Percentiles rank a stretch among this genome's conserved stretches.
Conservation (phyloP, 75 land plant species). For the Larix kaempferi region DNA sequence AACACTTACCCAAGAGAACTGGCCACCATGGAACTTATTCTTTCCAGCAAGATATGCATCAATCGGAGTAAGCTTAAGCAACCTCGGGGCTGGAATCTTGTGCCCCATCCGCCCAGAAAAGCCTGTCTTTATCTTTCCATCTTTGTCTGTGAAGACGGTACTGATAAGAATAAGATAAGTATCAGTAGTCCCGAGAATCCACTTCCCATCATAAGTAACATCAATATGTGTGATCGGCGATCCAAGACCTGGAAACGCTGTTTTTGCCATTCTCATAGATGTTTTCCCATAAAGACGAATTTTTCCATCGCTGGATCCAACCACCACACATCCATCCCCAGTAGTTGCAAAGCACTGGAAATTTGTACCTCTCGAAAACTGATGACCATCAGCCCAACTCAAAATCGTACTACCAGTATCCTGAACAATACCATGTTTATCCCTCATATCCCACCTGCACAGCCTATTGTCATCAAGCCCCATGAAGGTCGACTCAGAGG, state of each 20-base stretch:
- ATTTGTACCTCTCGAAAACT: conserved; percentile 94
- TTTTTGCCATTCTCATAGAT: conserved; percentile 96
- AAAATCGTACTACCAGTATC: conserved; percentile 54
- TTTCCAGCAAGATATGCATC: conserved; percentile 92
- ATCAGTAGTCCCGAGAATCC: conserved; percentile 97
- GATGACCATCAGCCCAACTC: conserved; percentile 96
- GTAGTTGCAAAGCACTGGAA: conserved; percentile 97
- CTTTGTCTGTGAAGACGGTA: conserved; percentile 90
- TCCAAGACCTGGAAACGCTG: conserved; percentile 98
- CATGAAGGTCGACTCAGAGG: conserved; percentile 81
- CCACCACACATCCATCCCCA: conserved; percentile 95
- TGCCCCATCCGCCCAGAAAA: conserved; percentile 96
- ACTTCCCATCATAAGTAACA: conserved; percentile 98
- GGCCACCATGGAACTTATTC: conserved; percentile 89
- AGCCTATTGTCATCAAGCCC: conserved; percentile 95
- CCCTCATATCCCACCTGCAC: conserved; percentile 99
- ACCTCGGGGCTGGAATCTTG: conserved; percentile 88
- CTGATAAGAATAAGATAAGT: conserved; percentile 94
- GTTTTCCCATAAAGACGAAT: conserved; percentile 80
- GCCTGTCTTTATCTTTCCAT: conserved; percentile 92
- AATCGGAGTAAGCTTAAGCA: conserved; percentile 93
- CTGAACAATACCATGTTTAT: conserved; percentile 52
- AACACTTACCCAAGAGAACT: conserved; percentile 95
- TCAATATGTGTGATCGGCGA: conserved; percentile 97
- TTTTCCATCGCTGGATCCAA: conserved; percentile 99